phyloP scores from a whole-genome alignment of 768 basidiomycete genomes.

The Termitomyces sp. region DNA sequence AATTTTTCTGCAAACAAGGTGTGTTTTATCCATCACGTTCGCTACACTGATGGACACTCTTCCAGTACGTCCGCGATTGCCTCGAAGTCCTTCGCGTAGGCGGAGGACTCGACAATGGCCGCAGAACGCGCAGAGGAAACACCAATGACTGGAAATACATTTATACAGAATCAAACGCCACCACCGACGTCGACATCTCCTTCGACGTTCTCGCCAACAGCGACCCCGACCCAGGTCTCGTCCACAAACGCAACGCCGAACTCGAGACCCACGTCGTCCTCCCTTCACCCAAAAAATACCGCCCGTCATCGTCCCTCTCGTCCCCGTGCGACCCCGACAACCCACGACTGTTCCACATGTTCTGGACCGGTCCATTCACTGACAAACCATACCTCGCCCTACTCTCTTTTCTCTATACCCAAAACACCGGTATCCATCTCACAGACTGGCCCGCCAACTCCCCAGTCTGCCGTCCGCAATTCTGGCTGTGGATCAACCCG shows the following conservation, averaged over 20 bases:
- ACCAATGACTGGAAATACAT: slow-evolving; percentile 79
- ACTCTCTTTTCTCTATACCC: slow-evolving; percentile 88
- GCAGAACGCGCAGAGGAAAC: slow-evolving; percentile 64
- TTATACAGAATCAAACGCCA: slow-evolving; percentile 26
- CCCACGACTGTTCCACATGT: slow-evolving; percentile 78
- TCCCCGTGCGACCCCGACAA: slow-evolving; percentile 45
- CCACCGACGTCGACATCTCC: slow-evolving; percentile 25
- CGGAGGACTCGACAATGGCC: slow-evolving; percentile 75
- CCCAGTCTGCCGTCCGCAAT: slow-evolving; percentile 65
- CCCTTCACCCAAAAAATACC: slow-evolving; percentile 39
- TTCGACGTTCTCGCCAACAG: background rate
- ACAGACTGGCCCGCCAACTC: slow-evolving; percentile 14
- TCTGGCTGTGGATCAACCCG: slow-evolving; percentile 97
- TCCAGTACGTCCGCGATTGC: slow-evolving; percentile 91
- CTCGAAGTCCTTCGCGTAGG: slow-evolving; percentile 85
- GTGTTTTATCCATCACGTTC: background rate
- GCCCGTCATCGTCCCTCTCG: slow-evolving; percentile 20
- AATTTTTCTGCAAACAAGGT: slow-evolving; percentile 75
- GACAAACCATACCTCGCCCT: slow-evolving; percentile 95
- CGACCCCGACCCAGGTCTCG: slow-evolving; percentile 17
- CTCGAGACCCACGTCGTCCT: slow-evolving; percentile 38
- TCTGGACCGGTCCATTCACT: slow-evolving; percentile 95
- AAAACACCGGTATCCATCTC: slow-evolving; percentile 79
- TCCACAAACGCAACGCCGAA: slow-evolving; percentile 48
- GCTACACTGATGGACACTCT: background rate